A percentile compares a stretch with the other conserved stretches of the same genome.
Conservation (phyloP, 805 yeast genomes). For the Candida cerambycidarum region DNA sequence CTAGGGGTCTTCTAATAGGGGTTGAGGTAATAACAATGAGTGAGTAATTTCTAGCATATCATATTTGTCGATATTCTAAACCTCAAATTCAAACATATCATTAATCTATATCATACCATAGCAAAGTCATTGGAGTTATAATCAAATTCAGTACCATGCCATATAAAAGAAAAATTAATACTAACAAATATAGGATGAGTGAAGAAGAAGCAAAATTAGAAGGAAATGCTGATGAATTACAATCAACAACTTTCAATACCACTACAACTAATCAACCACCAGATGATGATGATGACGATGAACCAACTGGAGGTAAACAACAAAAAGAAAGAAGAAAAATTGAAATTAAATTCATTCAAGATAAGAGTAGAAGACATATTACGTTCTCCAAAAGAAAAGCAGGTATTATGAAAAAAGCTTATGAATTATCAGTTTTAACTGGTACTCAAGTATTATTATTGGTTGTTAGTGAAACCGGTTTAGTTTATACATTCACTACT, state of each 20-base stretch:
- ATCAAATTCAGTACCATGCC: no score
- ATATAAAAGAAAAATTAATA: conserved; percentile 3
- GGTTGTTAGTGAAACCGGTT: conserved; percentile 97
- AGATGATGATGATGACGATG: conserved; percentile 56
- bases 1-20: neutral
- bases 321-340: conserved; percentile 77
- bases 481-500: conserved; percentile 97
- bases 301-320: conserved; percentile 45
- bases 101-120: no score
- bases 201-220: conserved; percentile 43
- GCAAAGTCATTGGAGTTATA: no score
- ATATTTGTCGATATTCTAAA: no score
- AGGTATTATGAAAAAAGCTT: conserved; percentile 99
- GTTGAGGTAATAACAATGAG: neutral
- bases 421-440: conserved; percentile 91
- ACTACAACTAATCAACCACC: conserved; percentile 27
- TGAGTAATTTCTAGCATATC: neutral
- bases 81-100: no score
- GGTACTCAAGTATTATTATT: conserved; percentile 95
- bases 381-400: conserved; percentile 98
- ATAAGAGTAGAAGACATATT: conserved; percentile 95
- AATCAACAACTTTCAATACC: conserved; percentile 23
- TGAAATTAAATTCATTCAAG: conserved; percentile 96
- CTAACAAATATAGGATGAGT: conserved; percentile 32
- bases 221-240: conserved; percentile 16